Evolutionary conservation across 176 grass and related monocot species (phyloP).

Genomic region (Saccharum officinarum): DNA sequence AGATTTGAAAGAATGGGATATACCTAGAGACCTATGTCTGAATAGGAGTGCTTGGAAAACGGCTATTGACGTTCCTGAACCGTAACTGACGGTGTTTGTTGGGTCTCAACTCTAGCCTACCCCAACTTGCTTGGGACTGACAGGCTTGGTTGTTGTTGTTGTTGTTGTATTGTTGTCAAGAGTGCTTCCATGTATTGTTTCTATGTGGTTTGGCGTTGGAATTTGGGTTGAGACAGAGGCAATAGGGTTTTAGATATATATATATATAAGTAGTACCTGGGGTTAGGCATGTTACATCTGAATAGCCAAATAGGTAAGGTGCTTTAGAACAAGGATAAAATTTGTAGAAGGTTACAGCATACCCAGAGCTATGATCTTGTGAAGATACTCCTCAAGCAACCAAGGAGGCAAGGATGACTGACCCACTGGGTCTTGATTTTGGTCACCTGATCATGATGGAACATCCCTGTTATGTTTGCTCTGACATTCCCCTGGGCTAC

Average conservation of each 20-base stretch:
- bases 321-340: background rate
- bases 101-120: too few species aligned
- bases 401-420: background rate
- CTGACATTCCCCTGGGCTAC: background rate
- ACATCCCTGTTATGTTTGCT: background rate
- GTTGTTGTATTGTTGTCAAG: background rate
- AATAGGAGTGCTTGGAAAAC: too few species aligned
- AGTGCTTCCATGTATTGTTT: background rate
- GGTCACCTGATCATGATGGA: background rate
- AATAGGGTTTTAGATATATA: slow-evolving; percentile 19
- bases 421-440: background rate
- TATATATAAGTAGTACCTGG: background rate
- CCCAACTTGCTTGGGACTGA: too few species aligned
- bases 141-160: too few species aligned
- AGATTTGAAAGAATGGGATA: too few species aligned
- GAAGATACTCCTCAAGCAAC: background rate
- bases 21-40: too few species aligned
- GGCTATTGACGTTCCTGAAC: too few species aligned
- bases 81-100: too few species aligned
- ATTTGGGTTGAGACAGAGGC: background rate
- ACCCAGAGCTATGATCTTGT: background rate
- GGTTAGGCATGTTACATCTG: slow-evolving; percentile 12
- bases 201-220: background rate
- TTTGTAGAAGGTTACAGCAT: background rate
- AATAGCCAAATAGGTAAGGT: background rate